Base-by-base conservation (phyloP, 352 stramenopile genomes). In the Phytophthora podocarpi region DNA sequence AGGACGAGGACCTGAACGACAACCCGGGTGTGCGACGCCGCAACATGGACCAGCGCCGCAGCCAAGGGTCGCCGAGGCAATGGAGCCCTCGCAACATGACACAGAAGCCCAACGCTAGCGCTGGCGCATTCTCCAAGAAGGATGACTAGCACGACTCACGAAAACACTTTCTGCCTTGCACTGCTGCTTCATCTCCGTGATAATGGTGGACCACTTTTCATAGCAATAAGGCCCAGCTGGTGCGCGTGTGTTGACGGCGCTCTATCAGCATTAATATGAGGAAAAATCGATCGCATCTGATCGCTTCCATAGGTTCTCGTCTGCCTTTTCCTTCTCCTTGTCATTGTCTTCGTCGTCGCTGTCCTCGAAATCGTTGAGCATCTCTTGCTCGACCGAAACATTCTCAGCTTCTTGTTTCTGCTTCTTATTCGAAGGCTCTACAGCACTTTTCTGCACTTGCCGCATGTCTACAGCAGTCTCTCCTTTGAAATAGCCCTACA, bases 331-430 rank as follows among this genome's bases (percentile, higher is more conserved):
- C 8, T 54, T 59, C 20, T 55, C 43, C 21, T 59, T 48, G 4
- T 26, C 16, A 43, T 74, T 54, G 7, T 81, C 72, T 15, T 93
- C 83, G 3, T 87, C 78, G 7, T 91, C 82, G 34, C 80, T 90
- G 61, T 95, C 82, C 45, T 91, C 83, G 65, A 95, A 95, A 74
- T 95, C 86, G 47, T 95, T 87, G 50, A 92, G 65, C 52, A 95
- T 67, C 26, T 95, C 86, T 49, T 93, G 73, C 45, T 90, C 84
- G 7, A 80, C 84, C 15, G 86, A 91, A 16, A 91, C 47, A 34
- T 74, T 70, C 13, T 54, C 53, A 18, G 67, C 23, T 15, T 76
- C 65, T 3, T 57, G 16, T 12, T 74, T 74, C 9, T 65, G 28
- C 34, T 75, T 70, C 26, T 72, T 69, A 9, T 63, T 59, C 4